Conservation (phyloP, 768 basidiomycete genomes). For the Panus rudis region DNA sequence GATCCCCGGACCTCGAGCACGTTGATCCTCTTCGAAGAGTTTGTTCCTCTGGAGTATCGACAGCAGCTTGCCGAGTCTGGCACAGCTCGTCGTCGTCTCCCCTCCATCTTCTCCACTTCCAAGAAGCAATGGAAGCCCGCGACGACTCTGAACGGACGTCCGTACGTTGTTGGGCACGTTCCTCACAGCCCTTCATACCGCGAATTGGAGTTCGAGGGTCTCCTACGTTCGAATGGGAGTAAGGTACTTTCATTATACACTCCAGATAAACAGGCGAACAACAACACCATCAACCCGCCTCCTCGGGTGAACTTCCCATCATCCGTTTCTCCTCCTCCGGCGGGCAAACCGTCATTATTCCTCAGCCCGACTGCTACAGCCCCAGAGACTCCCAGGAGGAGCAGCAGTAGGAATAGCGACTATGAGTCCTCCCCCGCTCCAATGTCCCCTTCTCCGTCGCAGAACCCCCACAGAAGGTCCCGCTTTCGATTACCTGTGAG, state of each 20-base stretch:
- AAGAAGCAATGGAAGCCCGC: constrained; percentile 70
- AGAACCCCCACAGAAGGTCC: constrained; percentile 29
- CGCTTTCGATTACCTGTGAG: constrained; percentile 60
- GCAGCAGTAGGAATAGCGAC: constrained; percentile 5
- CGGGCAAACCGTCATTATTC: constrained; percentile 2
- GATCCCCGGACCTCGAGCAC: constrained; percentile 72
- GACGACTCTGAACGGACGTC: constrained; percentile 73
- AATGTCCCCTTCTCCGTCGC: background rate
- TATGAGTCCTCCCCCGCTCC: background rate
- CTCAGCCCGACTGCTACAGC: background rate
- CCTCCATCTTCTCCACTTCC: constrained; percentile 55
- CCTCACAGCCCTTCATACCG: constrained; percentile 44
- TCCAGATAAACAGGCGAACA: constrained; percentile 6
- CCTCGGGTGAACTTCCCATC: too few relatives aligned
- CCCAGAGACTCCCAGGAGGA: constrained; percentile 3
- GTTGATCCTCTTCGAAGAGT: constrained; percentile 87
- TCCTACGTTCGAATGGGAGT: constrained; percentile 50
- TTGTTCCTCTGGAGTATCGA: constrained; percentile 83
- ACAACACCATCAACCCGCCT: background rate
- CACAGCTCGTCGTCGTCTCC: constrained; percentile 49
- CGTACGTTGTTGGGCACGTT: constrained; percentile 59
- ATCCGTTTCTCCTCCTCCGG: too few relatives aligned
- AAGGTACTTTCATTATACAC: constrained; percentile 31
- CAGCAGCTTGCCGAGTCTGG: constrained; percentile 59
- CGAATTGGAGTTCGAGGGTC: constrained; percentile 75